Evolutionary conservation across 495 filamentous ascomycete genomes (phyloP), one percentile per base, ranked within the genome.

Genomic region (Thermochaetoides thermophila): DNA sequence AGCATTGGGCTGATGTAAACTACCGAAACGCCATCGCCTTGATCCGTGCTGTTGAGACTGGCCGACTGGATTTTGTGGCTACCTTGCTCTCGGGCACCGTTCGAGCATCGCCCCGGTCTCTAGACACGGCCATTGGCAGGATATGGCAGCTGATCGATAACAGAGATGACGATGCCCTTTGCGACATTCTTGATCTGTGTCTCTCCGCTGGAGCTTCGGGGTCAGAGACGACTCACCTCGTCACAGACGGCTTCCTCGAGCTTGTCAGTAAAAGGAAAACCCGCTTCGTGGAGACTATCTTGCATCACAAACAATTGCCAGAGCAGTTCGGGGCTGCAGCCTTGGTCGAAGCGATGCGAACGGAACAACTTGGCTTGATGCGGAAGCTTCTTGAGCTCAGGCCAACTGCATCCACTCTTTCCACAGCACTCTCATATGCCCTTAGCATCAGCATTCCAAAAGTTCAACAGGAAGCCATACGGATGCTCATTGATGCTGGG

Each of bases 1-100:
- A 42, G 5, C 37, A 39, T 17, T 49, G 50, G 42, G 50, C 40
- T 9, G 50, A 54, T 26, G 40, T 54, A 26, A 54, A 54, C 19
- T 44, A 54, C 19, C 34, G 48, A 2, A 29, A 41, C 21, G 50
- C 37, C 8, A 23, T 33, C 7, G 48, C 50, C 2, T 29, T 54
- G 17, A 25, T 44, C 10, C 27, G 30, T n/a, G 50, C 48, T 5
- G 50, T 51, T 6, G 48, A 51, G 15, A 31, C 38, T 2, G 32
- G 27, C 4, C 40, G 48, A 7, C 42, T 45, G 0, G 50, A 51
- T 23, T 19, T 51, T 7, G 50, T 54, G 8, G 35, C 37, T 5
- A 24, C 35, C 1, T 34, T 54, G 21, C 29, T 51, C 15, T 51
- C 45, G 0, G 51, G 46, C 3, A 29, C 48, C 2, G 44, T 52